phyloP scores from a whole-genome alignment of 768 basidiomycete genomes.

The Russula earlei region DNA sequence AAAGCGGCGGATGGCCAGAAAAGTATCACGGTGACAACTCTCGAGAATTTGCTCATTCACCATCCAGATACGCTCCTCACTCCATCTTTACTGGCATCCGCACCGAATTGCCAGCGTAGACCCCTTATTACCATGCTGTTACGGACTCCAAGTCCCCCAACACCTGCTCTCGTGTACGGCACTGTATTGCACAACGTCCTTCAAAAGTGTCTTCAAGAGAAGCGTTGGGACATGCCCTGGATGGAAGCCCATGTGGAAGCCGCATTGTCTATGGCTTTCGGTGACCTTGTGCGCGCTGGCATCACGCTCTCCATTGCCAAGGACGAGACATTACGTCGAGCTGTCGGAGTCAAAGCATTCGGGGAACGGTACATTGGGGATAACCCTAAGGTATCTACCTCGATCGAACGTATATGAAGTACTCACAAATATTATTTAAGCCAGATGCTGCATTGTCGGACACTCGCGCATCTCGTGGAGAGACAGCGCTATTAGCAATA shows the following conservation, averaged over 20 bases:
- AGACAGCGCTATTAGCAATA: slow-evolving; percentile 57
- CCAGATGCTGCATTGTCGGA: slow-evolving; percentile 57
- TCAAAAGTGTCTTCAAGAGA: slow-evolving; percentile 61
- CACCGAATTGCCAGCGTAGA: slow-evolving; percentile 75
- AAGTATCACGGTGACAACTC: slow-evolving; percentile 50
- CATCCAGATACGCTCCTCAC: slow-evolving; percentile 92
- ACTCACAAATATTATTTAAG: slow-evolving; percentile 30
- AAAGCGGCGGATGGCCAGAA: slow-evolving; percentile 21
- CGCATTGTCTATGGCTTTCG: slow-evolving; percentile 43
- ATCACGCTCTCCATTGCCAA: slow-evolving; percentile 53
- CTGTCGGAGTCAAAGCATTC: slow-evolving; percentile 57
- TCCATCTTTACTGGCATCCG: slow-evolving; percentile 78
- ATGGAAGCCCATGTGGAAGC: slow-evolving; percentile 52
- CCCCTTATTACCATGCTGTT: slow-evolving; percentile 67
- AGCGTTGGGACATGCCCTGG: slow-evolving; percentile 54
- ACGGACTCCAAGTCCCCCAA: slow-evolving; percentile 47
- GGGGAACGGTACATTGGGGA: slow-evolving; percentile 55
- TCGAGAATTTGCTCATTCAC: slow-evolving; percentile 64
- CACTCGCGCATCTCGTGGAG: slow-evolving; percentile 43
- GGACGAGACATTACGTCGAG: slow-evolving; percentile 49
- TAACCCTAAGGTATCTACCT: slow-evolving; percentile 46
- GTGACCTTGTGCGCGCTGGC: slow-evolving; percentile 53
- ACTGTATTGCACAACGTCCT: slow-evolving; percentile 90
- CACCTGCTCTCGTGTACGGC: slow-evolving; percentile 77
- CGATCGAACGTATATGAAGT: neutral